phyloP scores from a whole-genome alignment of 768 basidiomycete genomes.

The Trametes meyenii region DNA sequence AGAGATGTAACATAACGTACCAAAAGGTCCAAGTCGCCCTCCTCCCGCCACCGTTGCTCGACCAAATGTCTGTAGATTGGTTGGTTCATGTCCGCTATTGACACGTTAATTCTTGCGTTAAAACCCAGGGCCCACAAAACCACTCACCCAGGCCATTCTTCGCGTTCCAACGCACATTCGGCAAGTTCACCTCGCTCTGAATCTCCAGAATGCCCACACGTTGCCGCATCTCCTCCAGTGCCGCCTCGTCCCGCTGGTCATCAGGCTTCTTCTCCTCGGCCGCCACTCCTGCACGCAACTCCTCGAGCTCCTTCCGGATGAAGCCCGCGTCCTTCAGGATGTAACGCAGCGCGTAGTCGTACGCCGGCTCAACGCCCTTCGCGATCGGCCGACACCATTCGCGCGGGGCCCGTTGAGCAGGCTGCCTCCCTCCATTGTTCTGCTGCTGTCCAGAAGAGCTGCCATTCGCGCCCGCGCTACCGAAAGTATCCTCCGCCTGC shows the following conservation, averaged over 20 bases:
- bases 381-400: conserved; percentile 68
- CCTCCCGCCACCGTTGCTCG: conserved; percentile 84
- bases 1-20: conserved; percentile 45
- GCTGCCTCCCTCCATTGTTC: conserved; percentile 46
- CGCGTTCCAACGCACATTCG: conserved; percentile 77
- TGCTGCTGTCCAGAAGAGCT: conserved; percentile 26
- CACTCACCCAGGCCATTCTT: conserved; percentile 75
- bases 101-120: background rate
- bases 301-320: conserved; percentile 48
- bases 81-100: conserved; percentile 65
- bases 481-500: conserved; percentile 4
- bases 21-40: conserved; percentile 82
- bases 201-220: conserved; percentile 67
- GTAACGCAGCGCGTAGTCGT: conserved; percentile 80
- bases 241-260: conserved; percentile 38
- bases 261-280: conserved; percentile 29
- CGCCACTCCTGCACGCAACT: conserved; percentile 35
- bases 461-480: background rate
- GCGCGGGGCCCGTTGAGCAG: conserved; percentile 53
- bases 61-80: conserved; percentile 76
- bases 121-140: background rate
- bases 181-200: conserved; percentile 84
- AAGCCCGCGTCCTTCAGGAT: conserved; percentile 62
- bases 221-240: conserved; percentile 48
- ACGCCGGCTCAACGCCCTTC: conserved; percentile 69